phyloP scores from a whole-genome alignment of 257 asterid genomes.

The Nicotiana knightiana region DNA sequence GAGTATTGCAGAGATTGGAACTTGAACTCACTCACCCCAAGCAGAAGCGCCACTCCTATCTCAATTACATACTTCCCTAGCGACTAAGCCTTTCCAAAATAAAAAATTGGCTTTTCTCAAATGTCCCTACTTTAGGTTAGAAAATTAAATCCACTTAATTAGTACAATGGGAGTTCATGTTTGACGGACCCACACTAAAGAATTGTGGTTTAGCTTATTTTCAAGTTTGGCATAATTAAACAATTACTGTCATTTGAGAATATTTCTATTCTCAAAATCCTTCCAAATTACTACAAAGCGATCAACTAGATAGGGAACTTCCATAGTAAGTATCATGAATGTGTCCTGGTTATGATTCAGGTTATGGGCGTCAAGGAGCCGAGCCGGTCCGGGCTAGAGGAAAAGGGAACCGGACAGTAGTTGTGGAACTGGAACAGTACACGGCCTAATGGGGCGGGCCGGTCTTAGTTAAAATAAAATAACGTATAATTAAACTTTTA shows the following conservation, averaged over 20 bases:
- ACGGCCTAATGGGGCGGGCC: too few relatives aligned
- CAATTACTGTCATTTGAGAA: not conserved
- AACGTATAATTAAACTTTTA: too few relatives aligned
- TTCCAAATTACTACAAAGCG: not conserved
- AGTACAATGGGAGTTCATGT: conserved; percentile 1
- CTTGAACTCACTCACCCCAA: conserved; percentile 18
- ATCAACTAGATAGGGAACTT: not conserved
- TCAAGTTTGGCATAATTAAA: not conserved
- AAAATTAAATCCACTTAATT: not conserved
- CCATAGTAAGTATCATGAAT: too few relatives aligned
- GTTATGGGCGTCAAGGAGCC: too few relatives aligned
- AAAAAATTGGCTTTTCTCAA: not conserved
- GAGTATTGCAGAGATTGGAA: conserved; percentile 48
- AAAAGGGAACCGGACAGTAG: too few relatives aligned
- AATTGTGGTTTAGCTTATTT: not conserved
- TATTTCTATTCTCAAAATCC: not conserved
- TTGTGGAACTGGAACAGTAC: too few relatives aligned
- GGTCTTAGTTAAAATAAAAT: too few relatives aligned
- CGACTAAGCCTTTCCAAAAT: not conserved
- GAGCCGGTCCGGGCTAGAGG: too few relatives aligned
- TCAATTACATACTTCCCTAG: not conserved
- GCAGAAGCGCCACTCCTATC: not conserved
- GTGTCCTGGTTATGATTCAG: too few relatives aligned
- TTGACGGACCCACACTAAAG: not conserved
- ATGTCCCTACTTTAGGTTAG: not conserved